Evolutionary conservation across 2,329 filamentous ascomycete genomes (phyloP).

Genomic region (Alternaria brassicicola): DNA sequence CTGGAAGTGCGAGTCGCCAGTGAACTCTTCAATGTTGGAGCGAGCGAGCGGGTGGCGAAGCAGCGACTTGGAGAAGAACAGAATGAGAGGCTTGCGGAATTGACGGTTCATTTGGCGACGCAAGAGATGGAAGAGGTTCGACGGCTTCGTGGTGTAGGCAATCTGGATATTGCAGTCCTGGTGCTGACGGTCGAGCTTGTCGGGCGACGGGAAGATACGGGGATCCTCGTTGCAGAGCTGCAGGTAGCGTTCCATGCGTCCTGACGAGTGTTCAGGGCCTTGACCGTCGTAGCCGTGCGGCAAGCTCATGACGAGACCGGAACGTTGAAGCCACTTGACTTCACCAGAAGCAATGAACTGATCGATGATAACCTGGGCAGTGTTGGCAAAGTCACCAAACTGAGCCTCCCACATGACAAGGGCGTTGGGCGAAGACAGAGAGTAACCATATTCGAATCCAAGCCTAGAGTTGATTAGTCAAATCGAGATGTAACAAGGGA

Average conservation of each 20-base stretch:
- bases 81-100: conserved; percentile 96
- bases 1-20: conserved; percentile 87
- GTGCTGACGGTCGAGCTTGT: conserved; percentile 95
- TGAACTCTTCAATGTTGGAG: conserved; percentile 89
- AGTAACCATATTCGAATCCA: conserved; percentile 99
- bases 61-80: conserved; percentile 98
- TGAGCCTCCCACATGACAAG: conserved; percentile 99
- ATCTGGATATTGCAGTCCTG: conserved; percentile 99
- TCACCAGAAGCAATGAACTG: conserved; percentile 98
- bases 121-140: conserved; percentile 95
- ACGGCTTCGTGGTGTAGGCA: conserved; percentile 93
- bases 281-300: conserved; percentile 98
- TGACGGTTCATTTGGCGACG: conserved; percentile 98
- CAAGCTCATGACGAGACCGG: conserved; percentile 92
- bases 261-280: conserved; percentile 97
- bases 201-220: conserved; percentile 82
- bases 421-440: conserved; percentile 92
- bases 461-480: conserved; percentile 61
- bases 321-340: conserved; percentile 98
- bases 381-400: conserved; percentile 99
- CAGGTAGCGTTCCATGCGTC: conserved; percentile 94
- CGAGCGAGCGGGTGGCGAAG: conserved; percentile 92
- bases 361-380: conserved; percentile 97
- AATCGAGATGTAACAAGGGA: not conserved
- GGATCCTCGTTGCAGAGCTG: conserved; percentile 98